Evolutionary conservation across 75 land plant species (phyloP), one percentile per base, ranked within the genome.

Genomic region (Sequoiadendron giganteum): DNA sequence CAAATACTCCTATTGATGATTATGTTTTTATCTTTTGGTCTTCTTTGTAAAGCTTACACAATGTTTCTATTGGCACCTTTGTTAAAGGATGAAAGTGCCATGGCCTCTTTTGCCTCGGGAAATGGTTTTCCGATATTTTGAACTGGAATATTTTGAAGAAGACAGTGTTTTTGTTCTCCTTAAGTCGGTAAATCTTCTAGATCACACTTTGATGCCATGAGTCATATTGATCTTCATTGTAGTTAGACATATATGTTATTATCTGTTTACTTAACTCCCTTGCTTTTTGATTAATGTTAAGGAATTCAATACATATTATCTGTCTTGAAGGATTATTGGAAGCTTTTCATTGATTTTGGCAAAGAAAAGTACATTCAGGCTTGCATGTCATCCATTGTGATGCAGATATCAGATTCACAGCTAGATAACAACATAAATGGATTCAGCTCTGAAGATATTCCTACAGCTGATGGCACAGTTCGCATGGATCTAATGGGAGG

Each of bases 21-120:
- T 56, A 76, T 70, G 13, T 21, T 54, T 76, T 73, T 49, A 49
- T 42, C 52, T 56, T 85, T 72, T 40, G n/a, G 1, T 40, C 85
- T 84, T 47, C 16, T 84, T 54, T 84, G 1, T 49, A 3, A 52
- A 32, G 84, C 39, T 32, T 43, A 36, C n/a, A 84, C 32, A 32
- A 91, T 89, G 61, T 88, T 89, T 68, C 88, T 88, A 84, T 87
- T 34, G 87, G 73, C 45, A 25, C 70, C 88, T 85, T 92, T 90
- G 80, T 92, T 89, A 93, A 88, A 92, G 99, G 96, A 58, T 95
- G 90, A 98, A 97, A 93, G 93, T 95, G 42, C 93, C 99, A 68
- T 98, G 99, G 99, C 99, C 99, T 77, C 87, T 98, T 45, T 91
- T 97, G 76, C 58, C 87, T 81, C 90, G 99, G 39, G 99, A 98